phyloP scores from a whole-genome alignment of 2,329 filamentous ascomycete genomes.

The Clarireedia homoeocarpa region DNA sequence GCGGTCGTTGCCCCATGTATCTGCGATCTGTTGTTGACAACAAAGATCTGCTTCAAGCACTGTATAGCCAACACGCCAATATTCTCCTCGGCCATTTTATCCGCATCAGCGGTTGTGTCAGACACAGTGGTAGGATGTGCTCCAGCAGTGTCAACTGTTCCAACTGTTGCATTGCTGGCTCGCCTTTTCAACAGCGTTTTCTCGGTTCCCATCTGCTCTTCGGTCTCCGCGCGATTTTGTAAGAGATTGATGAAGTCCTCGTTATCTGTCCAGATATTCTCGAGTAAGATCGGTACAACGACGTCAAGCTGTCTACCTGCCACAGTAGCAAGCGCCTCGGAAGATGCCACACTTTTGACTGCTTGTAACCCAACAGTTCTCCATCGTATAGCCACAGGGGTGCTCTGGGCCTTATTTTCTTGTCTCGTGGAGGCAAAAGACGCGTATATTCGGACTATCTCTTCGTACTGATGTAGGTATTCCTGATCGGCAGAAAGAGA shows the following conservation, averaged over 20 bases:
- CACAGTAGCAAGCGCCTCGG: slow-evolving; percentile 69
- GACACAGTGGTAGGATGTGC: slow-evolving; percentile 67
- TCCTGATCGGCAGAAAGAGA: slow-evolving; percentile 78
- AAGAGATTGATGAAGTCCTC: slow-evolving; percentile 63
- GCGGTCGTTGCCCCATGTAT: slow-evolving; percentile 68
- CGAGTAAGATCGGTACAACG: slow-evolving; percentile 76
- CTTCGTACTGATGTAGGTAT: slow-evolving; percentile 75
- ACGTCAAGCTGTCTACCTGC: slow-evolving; percentile 68
- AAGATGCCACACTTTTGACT: slow-evolving; percentile 71
- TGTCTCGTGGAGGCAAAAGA: slow-evolving; percentile 62
- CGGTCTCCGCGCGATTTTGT: slow-evolving; percentile 55
- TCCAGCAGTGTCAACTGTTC: slow-evolving; percentile 56
- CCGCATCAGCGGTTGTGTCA: slow-evolving; percentile 77
- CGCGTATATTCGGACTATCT: slow-evolving; percentile 73
- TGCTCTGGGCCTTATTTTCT: slow-evolving; percentile 50
- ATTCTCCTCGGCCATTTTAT: slow-evolving; percentile 83
- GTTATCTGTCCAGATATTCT: slow-evolving; percentile 74
- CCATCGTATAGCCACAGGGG: slow-evolving; percentile 72
- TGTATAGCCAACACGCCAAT: slow-evolving; percentile 77
- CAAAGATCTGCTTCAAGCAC: slow-evolving; percentile 79
- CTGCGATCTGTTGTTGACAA: slow-evolving; percentile 73
- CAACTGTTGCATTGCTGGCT: slow-evolving; percentile 71
- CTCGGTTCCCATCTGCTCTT: slow-evolving; percentile 62
- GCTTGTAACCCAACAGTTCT: slow-evolving; percentile 67
- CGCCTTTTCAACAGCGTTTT: slow-evolving; percentile 54